Evolutionary conservation across 768 basidiomycete species (phyloP).

Genomic region (Rhizopogon vesiculosus): DNA sequence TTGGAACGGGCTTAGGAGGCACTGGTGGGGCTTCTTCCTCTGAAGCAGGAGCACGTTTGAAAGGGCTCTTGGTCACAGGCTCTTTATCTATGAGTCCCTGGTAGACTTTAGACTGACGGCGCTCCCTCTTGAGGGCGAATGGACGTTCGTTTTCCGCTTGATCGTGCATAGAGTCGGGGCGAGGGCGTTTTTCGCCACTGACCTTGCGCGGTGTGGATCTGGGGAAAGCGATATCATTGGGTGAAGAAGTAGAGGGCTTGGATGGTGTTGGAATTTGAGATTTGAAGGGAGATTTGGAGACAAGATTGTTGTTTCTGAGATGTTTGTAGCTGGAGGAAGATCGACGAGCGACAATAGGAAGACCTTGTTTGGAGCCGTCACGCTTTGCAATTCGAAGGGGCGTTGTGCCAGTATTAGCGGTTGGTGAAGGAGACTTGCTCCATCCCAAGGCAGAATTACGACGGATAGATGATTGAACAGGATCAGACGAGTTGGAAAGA

Average conservation of each 20-base stretch:
- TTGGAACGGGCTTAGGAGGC: constrained; percentile 25
- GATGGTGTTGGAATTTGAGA: constrained; percentile 53
- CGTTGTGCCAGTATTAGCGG: constrained; percentile 31
- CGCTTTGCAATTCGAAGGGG: constrained; percentile 61
- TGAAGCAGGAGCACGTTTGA: constrained; percentile 36
- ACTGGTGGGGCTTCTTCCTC: constrained; percentile 26
- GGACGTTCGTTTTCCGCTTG: constrained; percentile 72
- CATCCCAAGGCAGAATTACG: constrained; percentile 49
- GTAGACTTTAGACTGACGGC: constrained; percentile 70
- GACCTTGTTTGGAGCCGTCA: constrained; percentile 30
- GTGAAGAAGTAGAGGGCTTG: constrained; percentile 13
- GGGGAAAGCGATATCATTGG: constrained; percentile 5
- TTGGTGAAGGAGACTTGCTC: constrained; percentile 39
- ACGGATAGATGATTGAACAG: constrained; percentile 58
- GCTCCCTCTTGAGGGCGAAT: constrained; percentile 63
- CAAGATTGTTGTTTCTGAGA: constrained; percentile 71
- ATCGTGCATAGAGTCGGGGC: constrained; percentile 67
- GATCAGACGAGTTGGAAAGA: constrained; percentile 58
- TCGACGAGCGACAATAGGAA: constrained; percentile 58
- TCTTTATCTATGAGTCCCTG: constrained; percentile 72
- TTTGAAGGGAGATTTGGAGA: constrained; percentile 85
- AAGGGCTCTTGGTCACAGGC: constrained; percentile 81
- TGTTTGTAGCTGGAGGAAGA: constrained; percentile 78
- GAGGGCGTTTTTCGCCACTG: constrained; percentile 75
- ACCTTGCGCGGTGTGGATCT: constrained; percentile 38